Conservation (phyloP, 2,329 filamentous ascomycete species). For the Chrysoporthe puriensis region DNA sequence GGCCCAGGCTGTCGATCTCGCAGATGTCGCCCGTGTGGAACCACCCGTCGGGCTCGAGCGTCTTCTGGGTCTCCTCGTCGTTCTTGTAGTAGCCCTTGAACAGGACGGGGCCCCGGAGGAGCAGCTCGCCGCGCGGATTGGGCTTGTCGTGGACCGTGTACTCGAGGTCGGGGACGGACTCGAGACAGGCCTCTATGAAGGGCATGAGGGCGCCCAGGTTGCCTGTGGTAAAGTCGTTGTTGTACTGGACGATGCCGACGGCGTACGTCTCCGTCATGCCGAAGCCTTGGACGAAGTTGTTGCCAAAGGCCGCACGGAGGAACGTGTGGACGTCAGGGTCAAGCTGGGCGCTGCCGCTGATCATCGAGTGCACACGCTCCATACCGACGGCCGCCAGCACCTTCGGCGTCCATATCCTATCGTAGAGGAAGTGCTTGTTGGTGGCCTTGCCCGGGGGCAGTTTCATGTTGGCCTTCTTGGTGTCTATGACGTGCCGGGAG, state of each 20-base stretch:
- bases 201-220: slow-evolving; percentile 79
- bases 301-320: slow-evolving; percentile 80
- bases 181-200: slow-evolving; percentile 74
- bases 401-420: slow-evolving; percentile 90
- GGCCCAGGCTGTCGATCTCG: slow-evolving; percentile 80
- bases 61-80: slow-evolving; percentile 80
- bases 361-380: slow-evolving; percentile 71
- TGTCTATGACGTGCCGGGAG: slow-evolving; percentile 76
- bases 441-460: slow-evolving; percentile 73
- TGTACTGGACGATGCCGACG: slow-evolving; percentile 69
- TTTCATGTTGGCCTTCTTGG: slow-evolving; percentile 80
- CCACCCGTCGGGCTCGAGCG: slow-evolving; percentile 88
- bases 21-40: slow-evolving; percentile 96
- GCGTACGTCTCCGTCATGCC: slow-evolving; percentile 95
- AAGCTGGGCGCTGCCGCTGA: slow-evolving; percentile 88
- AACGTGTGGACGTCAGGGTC: slow-evolving; percentile 89
- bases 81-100: slow-evolving; percentile 93
- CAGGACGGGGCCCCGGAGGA: slow-evolving; percentile 77
- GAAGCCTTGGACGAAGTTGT: slow-evolving; percentile 83
- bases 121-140: slow-evolving; percentile 84
- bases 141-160: slow-evolving; percentile 89
- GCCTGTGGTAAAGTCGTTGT: slow-evolving; percentile 72
- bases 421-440: slow-evolving; percentile 77
- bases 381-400: slow-evolving; percentile 82
- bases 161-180: slow-evolving; percentile 91